Base-by-base conservation (phyloP, 345 rosid genomes). In the Syzygium oleosum region DNA sequence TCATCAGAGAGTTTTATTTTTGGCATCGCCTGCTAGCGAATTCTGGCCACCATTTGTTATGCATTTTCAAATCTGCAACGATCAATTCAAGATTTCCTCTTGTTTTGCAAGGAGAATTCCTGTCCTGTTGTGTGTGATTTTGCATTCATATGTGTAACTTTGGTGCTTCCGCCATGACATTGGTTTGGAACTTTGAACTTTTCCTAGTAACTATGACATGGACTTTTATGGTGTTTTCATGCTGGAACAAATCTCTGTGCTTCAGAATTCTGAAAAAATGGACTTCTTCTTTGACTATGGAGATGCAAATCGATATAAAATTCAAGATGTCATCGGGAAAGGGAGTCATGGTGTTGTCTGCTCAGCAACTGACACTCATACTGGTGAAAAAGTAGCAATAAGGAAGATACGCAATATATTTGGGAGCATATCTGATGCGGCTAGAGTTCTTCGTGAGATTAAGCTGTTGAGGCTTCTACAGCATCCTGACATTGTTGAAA, bases 401-500 rank as follows among this genome's bases (percentile, higher is more conserved):
- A 95, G 95, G 91, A 96, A 96, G 53, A 96, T 96, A 68, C 93
- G 94, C 85, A 95, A 93, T 90, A 94, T 95, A 79, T 97, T 95
- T 25, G 98, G 92, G 87, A 95, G 96, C 91, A 88, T 92, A 56
- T 95, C 99, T 38, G 97, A 95, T 91, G 96, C 98, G n/a, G 94
- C 94, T 3, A 93, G 98, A 53, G 96, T 96, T 84, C 95, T 96
- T 51, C 95, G 96, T 3, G 98, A 97, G 93, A 95, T 96, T 51
- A 97, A 91, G 89, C 92, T 97, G 51, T 94, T 97, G 55, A 93
- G 99, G 59, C 98, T 97, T 41, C 88, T 96, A 55, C 91, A 92
- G 46, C 99, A 97, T 91, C 98, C 99, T 2, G 99, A 95, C 88
- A 96, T 95, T 86, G 98, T 96, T 85, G 99, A 97, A 88, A 97